Base-by-base conservation (phyloP, 345 rosid genomes). In the thale cress (Arabidopsis thaliana) region DNA sequence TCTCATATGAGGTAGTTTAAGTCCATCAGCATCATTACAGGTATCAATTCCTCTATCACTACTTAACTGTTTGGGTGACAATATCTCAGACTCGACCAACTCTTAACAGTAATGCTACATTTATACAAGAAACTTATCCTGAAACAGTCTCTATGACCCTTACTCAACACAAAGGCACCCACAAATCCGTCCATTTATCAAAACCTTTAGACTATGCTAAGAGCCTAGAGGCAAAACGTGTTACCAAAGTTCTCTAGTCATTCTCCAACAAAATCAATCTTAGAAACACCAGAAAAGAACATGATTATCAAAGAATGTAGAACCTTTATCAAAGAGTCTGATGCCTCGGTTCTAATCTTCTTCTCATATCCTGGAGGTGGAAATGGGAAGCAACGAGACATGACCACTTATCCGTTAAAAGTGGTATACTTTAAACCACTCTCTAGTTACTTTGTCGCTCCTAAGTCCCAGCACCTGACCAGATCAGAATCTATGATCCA, bases 341-440 rank as follows among this genome's bases (percentile, higher is more conserved):
- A 50, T 37, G 80, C 87, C 30, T 87, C 85, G 46, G 80, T 74
- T 65, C 80, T 81, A 74, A 84, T 75, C 90, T 90, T 87, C 93
- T 87, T 90, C 83, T 83, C 94, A 83, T 92, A 95, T 83, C 99
- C 99, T 46, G 97, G 94, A 22, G 98, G 99, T 22, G 97, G 97
- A 78, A 95, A 92, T 9, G 98, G 97, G 81, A 95, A 95, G 91
- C 99, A 92, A 82, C 98, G 99, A 86, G 99, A 95, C 99, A 95
- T 95, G 80, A 24, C 84, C 90, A 84, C 71, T 38, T 41, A 14
- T 51, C 64, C 82, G 67, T 37, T 46, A 7, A 63, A 76, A 82
- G 81, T 70, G 77, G 83, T 59, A 63, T 63, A 75, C 75, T 64
- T 80, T 78, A 33, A 67, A 82, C 73, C 73, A 72, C 81, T 72